Evolutionary conservation across 495 filamentous ascomycete species (phyloP).

Genomic region (Penicillium crystallinum): DNA sequence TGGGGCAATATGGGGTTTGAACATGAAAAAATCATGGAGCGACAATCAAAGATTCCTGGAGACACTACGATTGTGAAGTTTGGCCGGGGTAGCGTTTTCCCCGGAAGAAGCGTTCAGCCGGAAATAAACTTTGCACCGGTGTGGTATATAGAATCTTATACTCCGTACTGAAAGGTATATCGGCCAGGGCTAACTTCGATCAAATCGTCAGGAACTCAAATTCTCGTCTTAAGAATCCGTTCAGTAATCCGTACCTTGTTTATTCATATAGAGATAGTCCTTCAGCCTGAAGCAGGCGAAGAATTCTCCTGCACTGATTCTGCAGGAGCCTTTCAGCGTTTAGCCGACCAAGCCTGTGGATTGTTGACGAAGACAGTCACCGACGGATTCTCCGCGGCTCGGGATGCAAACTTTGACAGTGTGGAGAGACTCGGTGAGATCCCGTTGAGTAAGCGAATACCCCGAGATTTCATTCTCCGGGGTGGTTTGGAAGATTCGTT

Average conservation of each 20-base stretch:
- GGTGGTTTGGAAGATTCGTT: not conserved
- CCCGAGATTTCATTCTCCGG: slow-evolving; percentile 2
- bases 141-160: slow-evolving; percentile 15
- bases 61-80: slow-evolving; percentile 13
- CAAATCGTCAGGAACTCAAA: no score
- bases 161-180: no score
- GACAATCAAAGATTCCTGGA: slow-evolving; percentile 13
- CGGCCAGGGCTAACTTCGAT: no score
- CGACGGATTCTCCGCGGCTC: slow-evolving; percentile 10
- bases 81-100: slow-evolving; percentile 37
- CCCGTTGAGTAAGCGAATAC: slow-evolving; percentile 8
- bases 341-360: slow-evolving; percentile 8
- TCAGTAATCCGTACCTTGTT: no score
- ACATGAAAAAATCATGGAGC: slow-evolving; percentile 16
- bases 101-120: slow-evolving; percentile 28
- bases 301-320: no score
- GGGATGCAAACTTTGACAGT: slow-evolving; percentile 5
- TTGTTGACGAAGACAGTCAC: slow-evolving; percentile 4
- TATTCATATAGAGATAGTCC: no score
- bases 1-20: slow-evolving; percentile 31
- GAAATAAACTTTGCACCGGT: slow-evolving; percentile 8
- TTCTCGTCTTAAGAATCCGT: no score
- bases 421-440: slow-evolving; percentile 1
- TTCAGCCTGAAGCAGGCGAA: no score
- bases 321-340: slow-evolving; percentile 5